phyloP scores from a whole-genome alignment of 208 protist species.

The Phytomonas sp. region DNA sequence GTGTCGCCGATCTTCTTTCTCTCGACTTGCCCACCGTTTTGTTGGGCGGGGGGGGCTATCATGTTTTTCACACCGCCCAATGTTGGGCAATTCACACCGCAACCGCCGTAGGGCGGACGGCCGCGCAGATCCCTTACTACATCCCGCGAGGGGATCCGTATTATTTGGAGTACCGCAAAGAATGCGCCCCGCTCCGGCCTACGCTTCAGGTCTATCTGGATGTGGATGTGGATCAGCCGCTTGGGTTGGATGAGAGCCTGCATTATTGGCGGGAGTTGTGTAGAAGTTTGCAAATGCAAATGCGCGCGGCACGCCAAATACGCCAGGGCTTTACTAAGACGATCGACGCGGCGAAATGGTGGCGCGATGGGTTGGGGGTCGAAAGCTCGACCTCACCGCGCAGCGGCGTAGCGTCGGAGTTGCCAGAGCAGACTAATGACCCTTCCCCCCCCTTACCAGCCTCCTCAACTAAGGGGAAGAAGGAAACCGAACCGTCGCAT shows the following conservation, averaged over 20 bases:
- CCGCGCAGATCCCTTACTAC: constrained; percentile 48
- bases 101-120: constrained; percentile 54
- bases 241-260: constrained; percentile 36
- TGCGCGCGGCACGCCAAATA: constrained; percentile 39
- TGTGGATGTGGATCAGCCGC: constrained; percentile 50
- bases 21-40: constrained; percentile 93
- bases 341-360: constrained; percentile 12
- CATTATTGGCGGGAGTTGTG: constrained; percentile 64
- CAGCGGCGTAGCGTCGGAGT: not conserved
- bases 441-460: no score
- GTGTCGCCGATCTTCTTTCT: constrained; percentile 91
- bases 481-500: not conserved
- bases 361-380: constrained; percentile 10
- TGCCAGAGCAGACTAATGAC: not conserved
- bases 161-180: constrained; percentile 62
- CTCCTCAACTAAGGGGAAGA: not conserved
- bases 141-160: constrained; percentile 65
- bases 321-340: constrained; percentile 46
- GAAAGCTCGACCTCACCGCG: constrained; percentile 3
- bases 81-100: constrained; percentile 98
- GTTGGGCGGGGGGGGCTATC: constrained; percentile 99
- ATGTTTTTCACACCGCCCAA: constrained; percentile 95
- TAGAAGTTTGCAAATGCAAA: constrained; percentile 43
- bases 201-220: constrained; percentile 68
- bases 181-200: constrained; percentile 48